Conservation (phyloP, 352 stramenopile genomes). For the Phytophthora aleatoria region DNA sequence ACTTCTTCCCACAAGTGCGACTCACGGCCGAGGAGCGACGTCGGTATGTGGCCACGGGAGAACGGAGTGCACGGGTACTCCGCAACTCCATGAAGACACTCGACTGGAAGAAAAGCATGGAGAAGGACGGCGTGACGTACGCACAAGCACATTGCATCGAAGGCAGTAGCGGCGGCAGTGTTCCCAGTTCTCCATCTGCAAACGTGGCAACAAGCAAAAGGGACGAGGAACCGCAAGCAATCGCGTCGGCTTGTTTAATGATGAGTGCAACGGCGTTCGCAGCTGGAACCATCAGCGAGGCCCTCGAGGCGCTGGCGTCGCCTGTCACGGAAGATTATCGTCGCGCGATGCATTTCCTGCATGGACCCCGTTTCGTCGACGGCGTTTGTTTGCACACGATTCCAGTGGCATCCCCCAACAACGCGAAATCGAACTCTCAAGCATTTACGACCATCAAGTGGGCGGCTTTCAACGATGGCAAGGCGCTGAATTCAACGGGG, state of each 20-base stretch:
- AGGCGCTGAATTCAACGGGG: slow-evolving; percentile 32
- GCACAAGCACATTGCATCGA: slow-evolving; percentile 73
- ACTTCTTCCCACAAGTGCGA: slow-evolving; percentile 72
- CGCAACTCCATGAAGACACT: slow-evolving; percentile 49
- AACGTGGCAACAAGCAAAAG: slow-evolving; percentile 7
- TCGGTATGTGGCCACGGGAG: slow-evolving; percentile 51
- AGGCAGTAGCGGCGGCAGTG: slow-evolving; percentile 4
- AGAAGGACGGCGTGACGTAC: slow-evolving; percentile 62
- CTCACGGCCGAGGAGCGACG: slow-evolving; percentile 51
- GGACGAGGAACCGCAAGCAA: slow-evolving; percentile 8
- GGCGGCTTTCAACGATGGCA: slow-evolving; percentile 66
- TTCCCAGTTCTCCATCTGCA: slow-evolving; percentile 9
- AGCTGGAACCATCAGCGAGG: slow-evolving; percentile 62
- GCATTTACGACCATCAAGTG: slow-evolving; percentile 79
- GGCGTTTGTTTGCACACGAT: slow-evolving; percentile 64
- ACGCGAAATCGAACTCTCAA: slow-evolving; percentile 30
- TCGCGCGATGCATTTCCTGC: slow-evolving; percentile 65
- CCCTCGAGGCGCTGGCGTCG: slow-evolving; percentile 66
- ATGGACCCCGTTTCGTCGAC: slow-evolving; percentile 64
- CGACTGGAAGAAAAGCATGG: slow-evolving; percentile 63
- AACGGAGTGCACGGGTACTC: slow-evolving; percentile 47
- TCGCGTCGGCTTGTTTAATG: slow-evolving; percentile 52
- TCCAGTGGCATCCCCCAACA: slow-evolving; percentile 13
- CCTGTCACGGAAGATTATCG: slow-evolving; percentile 74
- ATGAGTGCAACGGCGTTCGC: slow-evolving; percentile 65